A percentile compares a stretch with the other conserved stretches of the same genome.
Conservation (phyloP, 345 rosid species). For the Salix viminalis region DNA sequence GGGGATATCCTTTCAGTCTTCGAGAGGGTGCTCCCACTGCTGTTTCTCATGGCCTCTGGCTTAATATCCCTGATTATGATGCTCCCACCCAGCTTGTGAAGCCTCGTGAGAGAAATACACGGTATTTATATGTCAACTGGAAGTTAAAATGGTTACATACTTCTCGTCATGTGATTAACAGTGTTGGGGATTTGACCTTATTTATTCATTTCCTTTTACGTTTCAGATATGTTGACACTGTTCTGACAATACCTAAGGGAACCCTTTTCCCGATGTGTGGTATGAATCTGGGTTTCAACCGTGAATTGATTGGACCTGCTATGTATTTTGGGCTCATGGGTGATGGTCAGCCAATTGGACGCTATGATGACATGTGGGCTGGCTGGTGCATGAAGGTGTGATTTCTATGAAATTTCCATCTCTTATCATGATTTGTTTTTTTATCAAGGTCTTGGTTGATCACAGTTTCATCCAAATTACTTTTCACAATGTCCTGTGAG, state of each 20-base stretch:
- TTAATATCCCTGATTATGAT: conserved; percentile 50
- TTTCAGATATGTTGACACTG: conserved; percentile 48
- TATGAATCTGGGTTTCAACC: conserved; percentile 50
- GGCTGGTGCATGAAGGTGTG: conserved; percentile 57
- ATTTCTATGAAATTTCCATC: neutral
- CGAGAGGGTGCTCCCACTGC: conserved; percentile 40
- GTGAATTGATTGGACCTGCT: conserved; percentile 51
- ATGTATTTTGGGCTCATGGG: conserved; percentile 66
- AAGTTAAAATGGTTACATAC: neutral
- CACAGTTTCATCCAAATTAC: neutral
- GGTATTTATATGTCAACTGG: conserved; percentile 20
- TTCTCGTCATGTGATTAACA: neutral
- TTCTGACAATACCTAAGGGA: conserved; percentile 44
- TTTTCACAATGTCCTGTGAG: neutral
- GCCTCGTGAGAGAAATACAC: conserved; percentile 43
- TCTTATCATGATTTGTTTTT: neutral
- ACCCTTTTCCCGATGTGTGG: conserved; percentile 54
- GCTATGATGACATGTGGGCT: conserved; percentile 65
- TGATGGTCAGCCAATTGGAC: conserved; percentile 47
- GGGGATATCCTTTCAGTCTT: conserved; percentile 46
- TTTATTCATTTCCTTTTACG: neutral
- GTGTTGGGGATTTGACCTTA: neutral
- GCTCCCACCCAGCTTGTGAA: conserved; percentile 54
- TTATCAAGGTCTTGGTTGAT: neutral
- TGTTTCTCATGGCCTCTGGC: conserved; percentile 56